These are phyloP conservation scores for Saccharomycopsis crataegensis DNA, from an alignment of 1,139 yeast species.

Conservation along the genomic window DNA sequence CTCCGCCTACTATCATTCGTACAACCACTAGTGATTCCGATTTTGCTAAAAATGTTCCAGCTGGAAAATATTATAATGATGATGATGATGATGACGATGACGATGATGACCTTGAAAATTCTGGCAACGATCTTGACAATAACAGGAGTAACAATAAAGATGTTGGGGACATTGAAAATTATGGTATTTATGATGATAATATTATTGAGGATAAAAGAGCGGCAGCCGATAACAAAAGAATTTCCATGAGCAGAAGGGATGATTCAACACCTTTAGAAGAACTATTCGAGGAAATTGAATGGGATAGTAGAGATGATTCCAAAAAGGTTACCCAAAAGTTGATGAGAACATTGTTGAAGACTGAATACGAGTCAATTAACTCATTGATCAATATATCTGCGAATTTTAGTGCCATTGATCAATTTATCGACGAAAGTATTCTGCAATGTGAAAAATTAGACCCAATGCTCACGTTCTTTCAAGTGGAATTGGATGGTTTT, in stretches of 20 bases:
- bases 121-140: slow-evolving; percentile 7
- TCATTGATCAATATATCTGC: slow-evolving; percentile 40
- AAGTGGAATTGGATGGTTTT: slow-evolving; percentile 53
- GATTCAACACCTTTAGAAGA: slow-evolving; percentile 40
- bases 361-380: slow-evolving; percentile 44
- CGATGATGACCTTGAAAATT: slow-evolving; percentile 21
- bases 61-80: not conserved
- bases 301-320: slow-evolving; percentile 64
- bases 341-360: slow-evolving; percentile 40
- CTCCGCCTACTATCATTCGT: slow-evolving; percentile 3
- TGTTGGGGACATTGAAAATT: slow-evolving; percentile 1
- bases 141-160: not conserved
- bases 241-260: slow-evolving; percentile 3
- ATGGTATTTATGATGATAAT: slow-evolving; percentile 13
- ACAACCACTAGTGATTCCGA: not conserved
- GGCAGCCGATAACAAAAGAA: not conserved
- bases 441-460: slow-evolving; percentile 60
- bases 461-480: slow-evolving; percentile 45
- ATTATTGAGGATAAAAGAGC: slow-evolving; percentile 7
- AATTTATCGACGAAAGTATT: slow-evolving; percentile 39
- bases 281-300: slow-evolving; percentile 63
- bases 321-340: slow-evolving; percentile 49
- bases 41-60: not conserved
- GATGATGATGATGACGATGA: slow-evolving; percentile 13
- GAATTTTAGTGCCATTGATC: slow-evolving; percentile 37